Percentiles rank a stretch among this genome's conserved stretches.
phyloP scores from a whole-genome alignment of 441 rosid species.

The Corymbia citriodora region DNA sequence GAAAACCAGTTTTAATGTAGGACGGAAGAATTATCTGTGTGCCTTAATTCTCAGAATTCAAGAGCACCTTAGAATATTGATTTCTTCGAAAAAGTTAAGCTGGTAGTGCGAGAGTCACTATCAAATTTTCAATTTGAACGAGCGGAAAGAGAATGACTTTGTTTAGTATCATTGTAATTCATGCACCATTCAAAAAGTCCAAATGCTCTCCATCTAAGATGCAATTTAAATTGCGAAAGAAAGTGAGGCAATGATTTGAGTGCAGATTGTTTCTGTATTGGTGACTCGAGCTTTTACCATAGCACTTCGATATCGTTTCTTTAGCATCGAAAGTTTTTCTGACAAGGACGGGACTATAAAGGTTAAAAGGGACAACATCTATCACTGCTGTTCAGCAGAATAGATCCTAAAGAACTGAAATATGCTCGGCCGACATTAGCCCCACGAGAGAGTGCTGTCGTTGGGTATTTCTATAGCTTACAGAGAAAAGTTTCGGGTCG shows the following conservation, averaged over 20 bases:
- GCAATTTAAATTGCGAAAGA: neutral
- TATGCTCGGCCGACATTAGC: neutral
- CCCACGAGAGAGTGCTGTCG: neutral
- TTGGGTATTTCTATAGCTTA: neutral
- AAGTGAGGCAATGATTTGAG: neutral
- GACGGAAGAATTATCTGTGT: neutral
- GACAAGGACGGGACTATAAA: neutral
- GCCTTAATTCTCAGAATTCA: neutral
- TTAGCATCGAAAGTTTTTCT: neutral
- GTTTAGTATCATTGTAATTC: neutral
- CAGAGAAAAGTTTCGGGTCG: neutral
- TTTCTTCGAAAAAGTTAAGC: neutral
- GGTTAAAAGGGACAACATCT: neutral
- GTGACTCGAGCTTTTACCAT: neutral
- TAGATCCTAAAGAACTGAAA: neutral
- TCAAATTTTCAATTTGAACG: neutral
- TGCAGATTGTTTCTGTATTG: neutral
- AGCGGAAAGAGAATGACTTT: neutral
- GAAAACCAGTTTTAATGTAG: neutral
- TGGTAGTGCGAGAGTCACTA: neutral
- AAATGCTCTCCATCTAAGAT: neutral
- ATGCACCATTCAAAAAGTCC: neutral
- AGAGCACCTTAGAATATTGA: neutral
- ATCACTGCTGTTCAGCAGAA: neutral
- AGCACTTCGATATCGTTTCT: neutral